Percentiles rank a stretch among this genome's conserved stretches.
These are phyloP conservation scores for Penicillium sp. DNA, from an alignment of 2,329 filamentous ascomycete species.

Conservation along the genomic window DNA sequence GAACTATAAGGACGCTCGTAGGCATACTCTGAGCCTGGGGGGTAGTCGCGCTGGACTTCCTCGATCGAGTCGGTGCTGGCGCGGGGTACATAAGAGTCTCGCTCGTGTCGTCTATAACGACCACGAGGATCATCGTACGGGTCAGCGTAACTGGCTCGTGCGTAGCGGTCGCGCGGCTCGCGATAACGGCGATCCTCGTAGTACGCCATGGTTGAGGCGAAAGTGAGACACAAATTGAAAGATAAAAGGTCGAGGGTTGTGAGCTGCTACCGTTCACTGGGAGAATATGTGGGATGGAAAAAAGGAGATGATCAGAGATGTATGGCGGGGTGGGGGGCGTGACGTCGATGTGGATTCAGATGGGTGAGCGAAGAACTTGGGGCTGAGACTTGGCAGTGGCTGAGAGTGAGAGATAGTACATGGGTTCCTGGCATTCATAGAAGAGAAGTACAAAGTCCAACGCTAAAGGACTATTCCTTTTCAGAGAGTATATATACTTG, in stretches of 20 bases:
- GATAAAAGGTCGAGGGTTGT: constrained; percentile 8
- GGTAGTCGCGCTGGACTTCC: constrained; percentile 80
- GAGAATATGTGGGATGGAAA: constrained; percentile 9
- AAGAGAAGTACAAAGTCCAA: not conserved
- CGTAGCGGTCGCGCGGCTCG: constrained; percentile 30
- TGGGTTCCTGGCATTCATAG: not conserved
- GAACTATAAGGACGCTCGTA: constrained; percentile 26
- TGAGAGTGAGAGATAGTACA: not conserved
- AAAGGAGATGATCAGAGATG: constrained; percentile 5
- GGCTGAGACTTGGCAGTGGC: constrained; percentile 9
- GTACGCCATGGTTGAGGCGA: constrained; percentile 31
- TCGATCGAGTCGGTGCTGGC: constrained; percentile 74
- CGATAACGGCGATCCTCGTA: constrained; percentile 33
- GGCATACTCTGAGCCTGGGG: constrained; percentile 58
- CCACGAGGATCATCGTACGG: constrained; percentile 27
- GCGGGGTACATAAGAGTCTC: constrained; percentile 43
- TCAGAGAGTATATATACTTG: not conserved
- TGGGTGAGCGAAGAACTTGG: not conserved
- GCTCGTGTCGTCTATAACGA: constrained; percentile 14
- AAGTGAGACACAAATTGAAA: constrained; percentile 2
- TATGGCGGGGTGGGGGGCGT: constrained; percentile 19
- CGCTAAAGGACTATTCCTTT: not conserved
- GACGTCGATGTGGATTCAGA: constrained; percentile 24
- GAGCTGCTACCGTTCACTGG: constrained; percentile 16
- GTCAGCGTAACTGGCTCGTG: constrained; percentile 25